phyloP scores from a whole-genome alignment of 257 asterid genomes.

The Mentha longifolia region DNA sequence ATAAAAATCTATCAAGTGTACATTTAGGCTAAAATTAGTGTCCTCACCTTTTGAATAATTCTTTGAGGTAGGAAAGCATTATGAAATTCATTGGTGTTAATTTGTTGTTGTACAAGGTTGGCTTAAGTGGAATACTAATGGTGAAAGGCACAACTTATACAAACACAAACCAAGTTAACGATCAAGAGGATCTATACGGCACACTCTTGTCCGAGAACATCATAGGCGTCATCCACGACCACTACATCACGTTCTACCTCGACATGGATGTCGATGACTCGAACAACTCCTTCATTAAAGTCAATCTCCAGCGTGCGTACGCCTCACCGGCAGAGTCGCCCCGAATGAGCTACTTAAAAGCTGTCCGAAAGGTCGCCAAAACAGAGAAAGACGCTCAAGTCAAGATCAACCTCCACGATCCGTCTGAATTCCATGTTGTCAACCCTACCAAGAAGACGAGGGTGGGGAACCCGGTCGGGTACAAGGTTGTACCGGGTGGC shows the following conservation, averaged over 20 bases:
- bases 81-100: not conserved
- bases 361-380: slow-evolving; percentile 54
- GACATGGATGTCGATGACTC: slow-evolving; percentile 78
- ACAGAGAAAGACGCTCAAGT: slow-evolving; percentile 74
- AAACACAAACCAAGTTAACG: slow-evolving; percentile 48
- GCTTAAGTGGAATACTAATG: slow-evolving; percentile 77
- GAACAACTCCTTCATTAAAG: slow-evolving; percentile 63
- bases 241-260: slow-evolving; percentile 65
- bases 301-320: slow-evolving; percentile 57
- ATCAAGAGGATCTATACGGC: slow-evolving; percentile 40
- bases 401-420: slow-evolving; percentile 69
- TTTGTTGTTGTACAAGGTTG: slow-evolving; percentile 49
- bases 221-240: slow-evolving; percentile 75
- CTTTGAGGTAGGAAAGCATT: not conserved
- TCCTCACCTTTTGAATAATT: not conserved
- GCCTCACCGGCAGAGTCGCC: slow-evolving; percentile 53
- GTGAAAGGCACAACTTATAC: slow-evolving; percentile 71
- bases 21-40: not conserved
- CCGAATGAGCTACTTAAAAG: slow-evolving; percentile 63
- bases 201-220: slow-evolving; percentile 74
- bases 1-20: not conserved
- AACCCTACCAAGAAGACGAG: slow-evolving; percentile 62
- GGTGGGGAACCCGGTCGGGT: slow-evolving; percentile 83
- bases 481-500: slow-evolving; percentile 71
- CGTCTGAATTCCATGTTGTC: slow-evolving; percentile 71